A percentile compares a stretch with the other conserved stretches of the same genome.
Conservation (phyloP, 2,329 filamentous ascomycete genomes). For the Alternaria alternata region DNA sequence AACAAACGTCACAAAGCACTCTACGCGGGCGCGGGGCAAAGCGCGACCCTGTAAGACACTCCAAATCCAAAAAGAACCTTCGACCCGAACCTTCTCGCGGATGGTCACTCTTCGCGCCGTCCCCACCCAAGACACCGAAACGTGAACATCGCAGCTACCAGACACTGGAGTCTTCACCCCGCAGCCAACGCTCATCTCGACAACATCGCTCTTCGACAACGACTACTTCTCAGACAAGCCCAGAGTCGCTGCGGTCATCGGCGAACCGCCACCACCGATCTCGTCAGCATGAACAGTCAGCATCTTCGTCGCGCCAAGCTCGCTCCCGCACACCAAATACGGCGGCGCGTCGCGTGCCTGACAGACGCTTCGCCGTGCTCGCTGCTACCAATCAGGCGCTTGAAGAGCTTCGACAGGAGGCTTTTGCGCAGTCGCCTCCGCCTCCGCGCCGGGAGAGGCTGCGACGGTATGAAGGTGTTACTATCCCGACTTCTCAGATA, state of each 20-base stretch:
- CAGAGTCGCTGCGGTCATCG: conserved; percentile 33
- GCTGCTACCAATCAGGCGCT: conserved; percentile 49
- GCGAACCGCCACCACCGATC: conserved; percentile 36
- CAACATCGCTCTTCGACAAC: conserved; percentile 30
- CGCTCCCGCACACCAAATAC: conserved; percentile 47
- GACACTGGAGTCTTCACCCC: conserved; percentile 39
- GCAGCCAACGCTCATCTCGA: conserved; percentile 39
- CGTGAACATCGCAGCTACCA: conserved; percentile 35
- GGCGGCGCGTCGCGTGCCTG: conserved; percentile 43
- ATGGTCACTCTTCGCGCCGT: conserved; percentile 43
- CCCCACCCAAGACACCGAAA: conserved; percentile 41
- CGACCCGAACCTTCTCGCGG: conserved; percentile 35
- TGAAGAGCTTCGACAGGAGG: conserved; percentile 46
- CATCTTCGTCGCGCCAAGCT: conserved; percentile 32
- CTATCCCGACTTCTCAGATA: conserved; percentile 41
- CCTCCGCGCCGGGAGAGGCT: conserved; percentile 41
- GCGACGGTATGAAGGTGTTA: conserved; percentile 43
- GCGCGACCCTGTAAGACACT: conserved; percentile 44
- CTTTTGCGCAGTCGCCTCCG: conserved; percentile 46
- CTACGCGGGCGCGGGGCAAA: conserved; percentile 48
- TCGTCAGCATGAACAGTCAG: conserved; percentile 38
- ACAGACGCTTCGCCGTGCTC: conserved; percentile 49
- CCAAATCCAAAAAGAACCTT: conserved; percentile 42
- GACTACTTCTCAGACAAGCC: conserved; percentile 6
- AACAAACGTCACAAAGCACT: conserved; percentile 45